Conservation (phyloP, 2,329 filamentous ascomycete species). For the Colletotrichum cereale region DNA sequence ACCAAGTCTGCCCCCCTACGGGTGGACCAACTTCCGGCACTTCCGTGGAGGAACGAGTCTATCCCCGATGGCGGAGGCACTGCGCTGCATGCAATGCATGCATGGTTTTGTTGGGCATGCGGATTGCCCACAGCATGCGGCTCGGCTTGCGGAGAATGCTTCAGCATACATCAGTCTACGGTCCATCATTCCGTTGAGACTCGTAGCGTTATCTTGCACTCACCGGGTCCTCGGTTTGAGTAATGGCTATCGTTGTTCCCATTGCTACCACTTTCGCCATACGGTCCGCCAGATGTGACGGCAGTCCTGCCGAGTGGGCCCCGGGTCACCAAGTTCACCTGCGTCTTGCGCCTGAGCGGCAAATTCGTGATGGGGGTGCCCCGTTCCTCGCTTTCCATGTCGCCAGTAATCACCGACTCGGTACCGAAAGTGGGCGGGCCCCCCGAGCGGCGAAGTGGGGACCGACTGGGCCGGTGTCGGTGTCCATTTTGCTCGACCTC, state of each 20-base stretch:
- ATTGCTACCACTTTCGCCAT: background rate
- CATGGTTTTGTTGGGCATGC: background rate
- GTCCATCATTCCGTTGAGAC: background rate
- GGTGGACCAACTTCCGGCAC: slow-evolving; percentile 20
- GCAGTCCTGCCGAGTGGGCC: background rate
- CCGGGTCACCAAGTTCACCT: background rate
- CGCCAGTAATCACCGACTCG: slow-evolving; percentile 16
- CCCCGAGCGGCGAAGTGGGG: background rate
- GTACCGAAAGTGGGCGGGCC: slow-evolving; percentile 12
- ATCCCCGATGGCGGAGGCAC: background rate
- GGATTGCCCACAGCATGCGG: background rate
- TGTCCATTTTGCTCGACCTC: slow-evolving; percentile 12
- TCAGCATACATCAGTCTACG: background rate
- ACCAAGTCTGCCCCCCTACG: background rate
- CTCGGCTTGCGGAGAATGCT: background rate
- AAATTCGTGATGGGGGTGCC: background rate
- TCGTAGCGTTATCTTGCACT: background rate
- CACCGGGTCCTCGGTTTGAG: background rate
- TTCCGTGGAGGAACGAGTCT: slow-evolving; percentile 12
- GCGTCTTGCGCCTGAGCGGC: slow-evolving; percentile 7
- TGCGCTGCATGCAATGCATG: background rate
- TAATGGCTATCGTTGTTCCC: background rate
- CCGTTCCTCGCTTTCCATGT: background rate
- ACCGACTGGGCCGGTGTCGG: background rate
- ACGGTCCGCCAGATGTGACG: background rate